Evolutionary conservation across 2,329 filamentous ascomycete genomes (phyloP).

Genomic region (Pyricularia sp.): DNA sequence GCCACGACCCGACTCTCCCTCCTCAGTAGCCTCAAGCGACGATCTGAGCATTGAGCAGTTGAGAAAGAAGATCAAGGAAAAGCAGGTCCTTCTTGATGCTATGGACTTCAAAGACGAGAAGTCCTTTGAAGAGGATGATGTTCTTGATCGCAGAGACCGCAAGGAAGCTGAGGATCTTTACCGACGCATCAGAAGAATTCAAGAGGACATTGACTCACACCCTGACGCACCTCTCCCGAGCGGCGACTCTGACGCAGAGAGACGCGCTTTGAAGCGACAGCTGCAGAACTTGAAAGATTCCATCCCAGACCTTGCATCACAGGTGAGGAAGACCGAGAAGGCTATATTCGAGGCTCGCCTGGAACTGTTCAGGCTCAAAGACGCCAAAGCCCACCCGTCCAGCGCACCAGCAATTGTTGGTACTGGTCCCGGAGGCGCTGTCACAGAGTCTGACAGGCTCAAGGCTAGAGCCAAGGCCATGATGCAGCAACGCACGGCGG

Average conservation of each 20-base stretch:
- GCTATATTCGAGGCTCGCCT: constrained; percentile 85
- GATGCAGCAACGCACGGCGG: constrained; percentile 96
- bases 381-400: constrained; percentile 83
- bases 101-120: constrained; percentile 96
- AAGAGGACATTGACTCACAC: constrained; percentile 90
- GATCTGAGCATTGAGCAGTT: constrained; percentile 82
- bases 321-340: constrained; percentile 83
- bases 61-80: constrained; percentile 86
- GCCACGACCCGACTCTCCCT: constrained; percentile 70
- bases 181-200: constrained; percentile 78
- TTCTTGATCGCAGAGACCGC: constrained; percentile 80
- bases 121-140: constrained; percentile 81
- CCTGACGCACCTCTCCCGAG: constrained; percentile 64
- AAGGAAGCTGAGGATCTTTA: constrained; percentile 92
- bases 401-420: constrained; percentile 76
- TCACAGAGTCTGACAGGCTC: constrained; percentile 89
- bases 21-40: constrained; percentile 62
- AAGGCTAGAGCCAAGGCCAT: constrained; percentile 94
- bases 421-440: constrained; percentile 79
- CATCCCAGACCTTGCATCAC: constrained; percentile 83
- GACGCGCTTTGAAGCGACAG: constrained; percentile 77
- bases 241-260: constrained; percentile 80
- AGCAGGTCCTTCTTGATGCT: constrained; percentile 87
- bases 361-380: constrained; percentile 86
- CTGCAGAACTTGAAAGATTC: constrained; percentile 82